Percentiles rank a stretch among this genome's conserved stretches.
Conservation (phyloP, 2,329 filamentous ascomycete genomes). For the Ambrosiella beaveri region DNA sequence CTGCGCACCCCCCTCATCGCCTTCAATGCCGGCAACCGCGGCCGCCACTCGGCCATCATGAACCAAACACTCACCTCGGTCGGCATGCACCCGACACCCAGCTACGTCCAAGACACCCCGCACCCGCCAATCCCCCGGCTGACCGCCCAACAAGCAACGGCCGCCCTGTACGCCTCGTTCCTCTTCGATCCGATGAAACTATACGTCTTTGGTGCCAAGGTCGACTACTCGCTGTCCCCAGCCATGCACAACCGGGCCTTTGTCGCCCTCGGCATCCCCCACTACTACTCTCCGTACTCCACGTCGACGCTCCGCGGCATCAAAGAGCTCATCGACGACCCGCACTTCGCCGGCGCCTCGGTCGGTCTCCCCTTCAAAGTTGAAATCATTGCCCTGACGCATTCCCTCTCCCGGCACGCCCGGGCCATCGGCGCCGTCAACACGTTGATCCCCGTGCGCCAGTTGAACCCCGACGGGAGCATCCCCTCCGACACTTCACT, state of each 20-base stretch:
- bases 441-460: conserved; percentile 54
- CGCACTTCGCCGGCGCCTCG: conserved; percentile 54
- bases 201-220: conserved; percentile 56
- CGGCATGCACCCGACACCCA: conserved; percentile 14
- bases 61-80: conserved; percentile 35
- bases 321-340: conserved; percentile 45
- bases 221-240: conserved; percentile 56
- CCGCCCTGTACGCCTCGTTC: conserved; percentile 48
- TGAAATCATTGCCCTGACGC: conserved; percentile 49
- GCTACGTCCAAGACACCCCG: conserved; percentile 18
- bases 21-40: conserved; percentile 47
- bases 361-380: conserved; percentile 62
- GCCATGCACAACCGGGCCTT: conserved; percentile 63
- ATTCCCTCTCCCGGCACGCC: conserved; percentile 55
- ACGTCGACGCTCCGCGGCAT: conserved; percentile 44
- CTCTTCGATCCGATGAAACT: conserved; percentile 52
- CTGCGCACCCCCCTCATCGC: conserved; percentile 35
- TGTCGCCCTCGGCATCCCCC: conserved; percentile 48
- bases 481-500: conserved; percentile 28
- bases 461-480: conserved; percentile 36
- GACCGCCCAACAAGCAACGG: conserved; percentile 45
- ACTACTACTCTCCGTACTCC: conserved; percentile 48
- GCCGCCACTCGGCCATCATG: conserved; percentile 47
- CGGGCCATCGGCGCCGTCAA: conserved; percentile 62
- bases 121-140: conserved; percentile 20